A percentile compares a stretch with the other conserved stretches of the same genome.
phyloP scores from a whole-genome alignment of 2,329 filamentous ascomycete species.

The Emergomyces africanus region DNA sequence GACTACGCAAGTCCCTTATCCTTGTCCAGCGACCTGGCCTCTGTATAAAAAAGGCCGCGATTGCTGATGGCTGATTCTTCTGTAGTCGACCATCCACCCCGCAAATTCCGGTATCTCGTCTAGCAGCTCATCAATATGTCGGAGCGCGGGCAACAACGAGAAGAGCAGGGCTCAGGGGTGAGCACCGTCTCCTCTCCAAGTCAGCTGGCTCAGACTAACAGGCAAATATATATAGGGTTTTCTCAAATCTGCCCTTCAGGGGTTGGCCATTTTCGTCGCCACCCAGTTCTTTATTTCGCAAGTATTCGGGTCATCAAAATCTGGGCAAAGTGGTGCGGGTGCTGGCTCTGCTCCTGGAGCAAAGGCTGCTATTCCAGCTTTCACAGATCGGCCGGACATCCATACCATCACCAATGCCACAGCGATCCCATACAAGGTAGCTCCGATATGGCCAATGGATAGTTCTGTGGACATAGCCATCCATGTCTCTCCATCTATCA shows the following conservation, averaged over 20 bases:
- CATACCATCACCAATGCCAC: constrained; percentile 47
- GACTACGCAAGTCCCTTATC: background rate
- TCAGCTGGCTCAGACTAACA: constrained; percentile 13
- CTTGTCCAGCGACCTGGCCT: background rate
- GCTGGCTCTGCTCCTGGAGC: constrained; percentile 9
- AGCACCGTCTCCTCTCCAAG: constrained; percentile 12
- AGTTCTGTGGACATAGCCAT: constrained; percentile 70
- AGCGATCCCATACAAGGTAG: constrained; percentile 55
- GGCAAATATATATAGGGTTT: constrained; percentile 22
- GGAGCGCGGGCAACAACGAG: constrained; percentile 18
- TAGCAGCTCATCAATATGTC: background rate
- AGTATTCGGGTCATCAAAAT: constrained; percentile 32
- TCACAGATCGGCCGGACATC: constrained; percentile 48
- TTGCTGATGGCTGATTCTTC: background rate
- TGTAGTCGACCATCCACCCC: background rate
- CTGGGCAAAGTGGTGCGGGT: constrained; percentile 16
- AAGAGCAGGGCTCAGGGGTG: constrained; percentile 15
- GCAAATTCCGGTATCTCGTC: background rate
- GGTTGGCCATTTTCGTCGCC: constrained; percentile 46
- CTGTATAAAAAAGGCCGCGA: background rate
- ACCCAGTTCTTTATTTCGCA: constrained; percentile 46
- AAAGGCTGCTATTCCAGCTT: constrained; percentile 44
- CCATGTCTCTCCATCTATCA: constrained; percentile 66
- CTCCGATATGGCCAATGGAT: constrained; percentile 77
- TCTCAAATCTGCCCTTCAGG: constrained; percentile 38